A percentile compares a stretch with the other conserved stretches of the same genome.
These are phyloP conservation scores for Penicillium cinerascens DNA, from an alignment of 495 filamentous ascomycete genomes.

Conservation along the genomic window DNA sequence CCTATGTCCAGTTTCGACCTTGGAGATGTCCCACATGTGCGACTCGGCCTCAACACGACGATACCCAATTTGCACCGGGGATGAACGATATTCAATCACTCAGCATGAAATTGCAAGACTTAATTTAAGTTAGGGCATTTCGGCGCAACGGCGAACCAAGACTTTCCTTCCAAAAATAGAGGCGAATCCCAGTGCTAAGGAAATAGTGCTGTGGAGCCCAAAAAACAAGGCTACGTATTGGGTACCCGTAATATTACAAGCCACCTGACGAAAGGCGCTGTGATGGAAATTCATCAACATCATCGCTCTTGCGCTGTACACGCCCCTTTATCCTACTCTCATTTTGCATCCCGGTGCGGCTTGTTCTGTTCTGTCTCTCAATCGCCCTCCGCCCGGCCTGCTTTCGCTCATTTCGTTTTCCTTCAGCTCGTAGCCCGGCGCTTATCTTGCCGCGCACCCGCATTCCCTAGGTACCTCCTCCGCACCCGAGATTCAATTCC, in stretches of 20 bases:
- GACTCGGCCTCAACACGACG: not conserved
- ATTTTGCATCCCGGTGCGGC: conserved; percentile 1
- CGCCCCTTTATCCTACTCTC: conserved; percentile 9
- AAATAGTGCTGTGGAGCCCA: conserved; percentile 17
- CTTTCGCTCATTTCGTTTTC: conserved; percentile 12
- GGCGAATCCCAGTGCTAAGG: not conserved
- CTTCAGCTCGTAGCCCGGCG: conserved; percentile 10
- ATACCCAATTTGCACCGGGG: not conserved
- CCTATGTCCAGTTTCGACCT: not conserved
- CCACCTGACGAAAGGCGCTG: conserved; percentile 23
- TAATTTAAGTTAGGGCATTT: no score
- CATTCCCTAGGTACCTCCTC: conserved; percentile 7
- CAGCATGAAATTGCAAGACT: not conserved
- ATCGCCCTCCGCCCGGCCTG: conserved; percentile 7
- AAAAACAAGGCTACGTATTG: not conserved
- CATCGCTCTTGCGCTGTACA: conserved; percentile 8
- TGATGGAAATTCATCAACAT: conserved; percentile 22
- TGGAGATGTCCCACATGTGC: not conserved
- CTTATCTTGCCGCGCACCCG: conserved; percentile 22
- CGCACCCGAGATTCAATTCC: conserved; percentile 4
- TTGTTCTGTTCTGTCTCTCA: not conserved
- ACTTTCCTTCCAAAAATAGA: conserved; percentile 24
- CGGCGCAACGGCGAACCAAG: conserved; percentile 3
- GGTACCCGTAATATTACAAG: conserved; percentile 25
- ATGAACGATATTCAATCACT: not conserved